These are phyloP conservation scores for Cercophora sp. DNA, from an alignment of 495 filamentous ascomycete species.

Conservation along the genomic window DNA sequence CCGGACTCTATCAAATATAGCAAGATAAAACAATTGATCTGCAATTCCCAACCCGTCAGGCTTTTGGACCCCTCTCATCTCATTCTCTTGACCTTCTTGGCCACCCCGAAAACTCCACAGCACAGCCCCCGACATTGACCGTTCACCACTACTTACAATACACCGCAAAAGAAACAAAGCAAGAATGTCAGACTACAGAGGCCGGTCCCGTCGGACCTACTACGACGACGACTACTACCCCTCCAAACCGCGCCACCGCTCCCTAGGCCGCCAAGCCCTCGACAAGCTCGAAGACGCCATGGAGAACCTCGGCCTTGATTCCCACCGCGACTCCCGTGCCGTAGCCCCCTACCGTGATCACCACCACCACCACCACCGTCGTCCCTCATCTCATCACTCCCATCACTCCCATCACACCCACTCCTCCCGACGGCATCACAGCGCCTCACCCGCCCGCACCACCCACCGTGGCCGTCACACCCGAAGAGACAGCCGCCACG, in stretches of 20 bases:
- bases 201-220: slow-evolving; percentile 11
- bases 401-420: slow-evolving; percentile 1
- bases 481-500: background rate
- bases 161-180: background rate
- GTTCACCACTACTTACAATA: too few species aligned
- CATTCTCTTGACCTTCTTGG: background rate
- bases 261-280: slow-evolving; percentile 19
- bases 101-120: too few species aligned
- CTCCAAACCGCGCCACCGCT: slow-evolving; percentile 19
- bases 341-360: background rate
- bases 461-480: background rate
- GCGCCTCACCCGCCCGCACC: slow-evolving; percentile 8
- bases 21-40: too few species aligned
- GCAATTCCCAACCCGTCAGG: too few species aligned
- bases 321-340: background rate
- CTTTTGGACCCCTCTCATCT: too few species aligned
- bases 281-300: slow-evolving; percentile 23
- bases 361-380: background rate
- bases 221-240: slow-evolving; percentile 16
- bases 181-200: slow-evolving; percentile 17
- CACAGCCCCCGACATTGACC: background rate
- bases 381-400: background rate
- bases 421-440: slow-evolving; percentile 7
- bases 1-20: too few species aligned
- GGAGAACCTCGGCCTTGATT: slow-evolving; percentile 11